These are phyloP conservation scores for Paraphysoderma sedebokerense DNA, from an alignment of 371 early-diverging fungal genomes.

Conservation along the genomic window DNA sequence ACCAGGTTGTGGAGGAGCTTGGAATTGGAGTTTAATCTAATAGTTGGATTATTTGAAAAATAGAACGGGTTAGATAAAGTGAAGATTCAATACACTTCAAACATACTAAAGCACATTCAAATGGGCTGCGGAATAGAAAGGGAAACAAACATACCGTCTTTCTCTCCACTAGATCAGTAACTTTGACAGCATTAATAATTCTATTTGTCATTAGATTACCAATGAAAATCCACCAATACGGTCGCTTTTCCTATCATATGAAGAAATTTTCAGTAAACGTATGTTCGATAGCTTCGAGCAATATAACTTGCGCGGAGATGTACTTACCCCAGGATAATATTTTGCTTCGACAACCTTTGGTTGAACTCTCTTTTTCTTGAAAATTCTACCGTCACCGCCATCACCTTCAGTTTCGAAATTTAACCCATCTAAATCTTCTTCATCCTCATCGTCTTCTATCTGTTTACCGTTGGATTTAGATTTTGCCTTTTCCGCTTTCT, in stretches of 20 bases:
- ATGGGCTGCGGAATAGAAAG: no score
- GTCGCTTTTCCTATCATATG: constrained; percentile 33
- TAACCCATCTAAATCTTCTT: constrained; percentile 9
- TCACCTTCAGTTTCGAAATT: constrained; percentile 3
- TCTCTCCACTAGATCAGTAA: constrained; percentile 43
- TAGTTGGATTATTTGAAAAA: no score
- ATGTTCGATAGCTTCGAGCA: no score
- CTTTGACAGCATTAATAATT: constrained; percentile 55
- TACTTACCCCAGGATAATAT: constrained; percentile 7
- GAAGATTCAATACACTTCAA: no score
- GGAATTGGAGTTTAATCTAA: constrained; percentile 79
- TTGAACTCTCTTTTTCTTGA: no score
- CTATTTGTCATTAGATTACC: constrained; percentile 68
- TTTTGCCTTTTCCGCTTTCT: constrained; percentile 10
- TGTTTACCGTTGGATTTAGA: constrained; percentile 18
- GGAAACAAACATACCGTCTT: no score
- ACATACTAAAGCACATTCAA: no score
- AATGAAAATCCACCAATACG: constrained; percentile 85
- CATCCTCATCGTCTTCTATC: constrained; percentile 19
- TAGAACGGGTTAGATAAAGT: no score
- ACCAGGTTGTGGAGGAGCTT: constrained; percentile 78
- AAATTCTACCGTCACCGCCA: not conserved
- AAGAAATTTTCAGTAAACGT: no score
- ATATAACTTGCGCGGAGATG: no score
- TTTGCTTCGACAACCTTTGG: not conserved